Evolutionary conservation across 75 land plant species (phyloP).

Genomic region (Chamaecyparis obtusa): DNA sequence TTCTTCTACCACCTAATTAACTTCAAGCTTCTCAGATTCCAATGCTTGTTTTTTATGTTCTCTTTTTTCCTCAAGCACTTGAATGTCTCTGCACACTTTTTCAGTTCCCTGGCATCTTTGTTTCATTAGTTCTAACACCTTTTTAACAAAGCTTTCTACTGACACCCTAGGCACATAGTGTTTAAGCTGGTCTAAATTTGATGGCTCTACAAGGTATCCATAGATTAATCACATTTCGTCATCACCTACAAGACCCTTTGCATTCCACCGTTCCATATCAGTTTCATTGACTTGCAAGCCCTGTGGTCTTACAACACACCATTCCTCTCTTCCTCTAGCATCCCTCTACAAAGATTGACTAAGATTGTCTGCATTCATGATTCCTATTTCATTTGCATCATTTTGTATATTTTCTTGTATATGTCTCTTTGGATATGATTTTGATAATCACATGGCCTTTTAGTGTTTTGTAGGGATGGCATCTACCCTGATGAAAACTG

Average conservation of each 20-base stretch:
- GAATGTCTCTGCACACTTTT: no score
- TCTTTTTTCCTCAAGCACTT: no score
- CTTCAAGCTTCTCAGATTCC: no score
- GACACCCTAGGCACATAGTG: slow-evolving; percentile 5
- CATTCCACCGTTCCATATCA: slow-evolving; percentile 10
- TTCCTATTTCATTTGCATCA: slow-evolving; percentile 23
- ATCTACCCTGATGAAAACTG: no score
- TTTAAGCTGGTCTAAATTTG: slow-evolving; percentile 10
- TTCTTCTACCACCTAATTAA: no score
- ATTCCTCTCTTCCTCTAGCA: slow-evolving; percentile 16
- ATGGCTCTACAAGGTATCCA: slow-evolving; percentile 26
- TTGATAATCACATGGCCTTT: no score
- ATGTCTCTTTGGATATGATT: no score
- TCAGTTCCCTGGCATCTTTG: slow-evolving; percentile 15
- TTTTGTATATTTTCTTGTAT: no score
- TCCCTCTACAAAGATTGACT: slow-evolving; percentile 4
- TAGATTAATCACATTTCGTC: slow-evolving; percentile 25
- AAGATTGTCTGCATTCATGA: slow-evolving; percentile 23
- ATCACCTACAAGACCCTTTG: slow-evolving; percentile 13
- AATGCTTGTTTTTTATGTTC: no score
- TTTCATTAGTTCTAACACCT: slow-evolving; percentile 16
- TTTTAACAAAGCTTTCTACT: slow-evolving; percentile 26
- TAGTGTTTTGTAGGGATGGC: no score
- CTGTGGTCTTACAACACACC: slow-evolving; percentile 11
- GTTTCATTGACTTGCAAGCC: background rate